phyloP scores from a whole-genome alignment of 192 early-diverging fungal species.

The Entomortierella lignicola region DNA sequence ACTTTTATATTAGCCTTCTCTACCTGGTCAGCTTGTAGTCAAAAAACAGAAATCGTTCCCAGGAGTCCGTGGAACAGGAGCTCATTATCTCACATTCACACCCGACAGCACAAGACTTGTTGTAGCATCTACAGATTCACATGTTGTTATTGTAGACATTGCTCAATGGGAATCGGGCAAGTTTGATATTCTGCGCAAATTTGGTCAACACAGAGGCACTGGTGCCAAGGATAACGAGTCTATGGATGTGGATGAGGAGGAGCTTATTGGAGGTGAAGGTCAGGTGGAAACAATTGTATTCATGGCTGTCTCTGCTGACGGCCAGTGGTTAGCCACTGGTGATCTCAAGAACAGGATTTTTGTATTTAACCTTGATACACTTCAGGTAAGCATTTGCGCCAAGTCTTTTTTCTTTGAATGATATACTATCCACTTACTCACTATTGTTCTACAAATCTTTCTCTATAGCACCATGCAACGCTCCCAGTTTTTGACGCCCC shows the following conservation, averaged over 20 bases:
- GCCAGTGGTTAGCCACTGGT: conserved; percentile 83
- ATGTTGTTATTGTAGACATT: conserved; percentile 83
- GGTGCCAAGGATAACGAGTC: conserved; percentile 36
- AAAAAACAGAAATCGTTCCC: conserved; percentile 61
- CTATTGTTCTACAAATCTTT: not conserved
- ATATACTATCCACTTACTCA: not conserved
- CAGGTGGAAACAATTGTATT: conserved; percentile 69
- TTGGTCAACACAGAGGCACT: conserved; percentile 73
- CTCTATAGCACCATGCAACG: conserved; percentile 69
- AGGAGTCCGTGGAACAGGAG: conserved; percentile 62
- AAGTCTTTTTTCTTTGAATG: not conserved
- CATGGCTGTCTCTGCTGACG: conserved; percentile 83
- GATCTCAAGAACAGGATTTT: conserved; percentile 80
- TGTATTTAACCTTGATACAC: conserved; percentile 78
- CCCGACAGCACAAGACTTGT: conserved; percentile 80
- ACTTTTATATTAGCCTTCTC: conserved; percentile 16
- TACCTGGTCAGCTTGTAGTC: conserved; percentile 56
- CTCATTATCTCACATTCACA: conserved; percentile 81
- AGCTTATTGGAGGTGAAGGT: conserved; percentile 54
- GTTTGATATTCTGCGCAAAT: conserved; percentile 72
- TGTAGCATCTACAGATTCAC: conserved; percentile 79
- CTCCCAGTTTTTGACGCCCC: conserved; percentile 70
- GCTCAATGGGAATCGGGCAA: conserved; percentile 64
- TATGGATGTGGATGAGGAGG: conserved; percentile 50
- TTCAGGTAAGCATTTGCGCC: conserved; percentile 62